Evolutionary conservation across 495 filamentous ascomycete species (phyloP).

Genomic region (Entonaema liquescens): DNA sequence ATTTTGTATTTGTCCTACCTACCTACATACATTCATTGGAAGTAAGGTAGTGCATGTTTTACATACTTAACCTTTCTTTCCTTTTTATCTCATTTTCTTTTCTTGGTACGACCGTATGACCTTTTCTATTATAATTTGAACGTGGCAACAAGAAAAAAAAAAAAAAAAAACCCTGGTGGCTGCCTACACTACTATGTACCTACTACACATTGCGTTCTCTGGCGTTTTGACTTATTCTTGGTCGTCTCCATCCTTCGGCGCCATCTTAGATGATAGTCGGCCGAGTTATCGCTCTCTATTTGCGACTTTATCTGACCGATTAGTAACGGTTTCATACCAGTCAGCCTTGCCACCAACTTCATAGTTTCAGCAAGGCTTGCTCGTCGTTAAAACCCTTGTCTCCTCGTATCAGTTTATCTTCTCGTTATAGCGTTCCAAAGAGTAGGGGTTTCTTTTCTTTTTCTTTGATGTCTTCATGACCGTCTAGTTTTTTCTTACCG

Average conservation of each 20-base stretch:
- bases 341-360: slow-evolving; percentile 31
- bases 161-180: too few species aligned
- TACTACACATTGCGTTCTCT: neutral
- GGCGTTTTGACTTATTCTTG: neutral
- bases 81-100: neutral
- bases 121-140: slow-evolving; percentile 8
- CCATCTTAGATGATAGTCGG: slow-evolving; percentile 16
- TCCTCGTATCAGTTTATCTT: slow-evolving; percentile 14
- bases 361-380: slow-evolving; percentile 28
- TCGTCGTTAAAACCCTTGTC: slow-evolving; percentile 18
- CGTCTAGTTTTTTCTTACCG: slow-evolving; percentile 3
- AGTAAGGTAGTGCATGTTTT: neutral
- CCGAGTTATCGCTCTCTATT: neutral
- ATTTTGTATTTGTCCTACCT: neutral
- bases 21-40: neutral
- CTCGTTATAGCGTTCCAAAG: neutral
- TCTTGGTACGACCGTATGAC: slow-evolving; percentile 3
- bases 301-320: slow-evolving; percentile 5
- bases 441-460: slow-evolving; percentile 17
- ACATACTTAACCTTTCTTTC: neutral
- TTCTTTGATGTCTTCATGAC: slow-evolving; percentile 12
- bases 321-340: slow-evolving; percentile 10
- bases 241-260: slow-evolving; percentile 10
- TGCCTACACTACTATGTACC: too few species aligned
- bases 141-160: slow-evolving; percentile 25